Base-by-base conservation (phyloP, 2,329 filamentous ascomycete species). In the Neofusicoccum cordaticola region DNA sequence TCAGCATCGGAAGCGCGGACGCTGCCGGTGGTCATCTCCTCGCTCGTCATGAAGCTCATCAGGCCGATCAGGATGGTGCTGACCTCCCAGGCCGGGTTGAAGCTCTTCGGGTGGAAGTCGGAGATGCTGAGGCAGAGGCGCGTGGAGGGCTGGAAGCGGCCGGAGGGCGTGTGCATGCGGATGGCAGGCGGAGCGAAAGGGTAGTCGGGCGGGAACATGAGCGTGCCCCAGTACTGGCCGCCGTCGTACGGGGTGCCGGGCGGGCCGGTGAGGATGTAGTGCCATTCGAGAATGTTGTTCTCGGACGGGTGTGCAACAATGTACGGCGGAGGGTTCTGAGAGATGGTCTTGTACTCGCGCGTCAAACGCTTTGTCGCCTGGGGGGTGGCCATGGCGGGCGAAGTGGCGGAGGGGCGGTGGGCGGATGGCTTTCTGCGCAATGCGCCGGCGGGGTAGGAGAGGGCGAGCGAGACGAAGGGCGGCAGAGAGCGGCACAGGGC, bases 1-100 rank as follows among this genome's bases (percentile, higher is more conserved):
- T 98, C 93, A 3, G 85, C 82, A 57, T 91, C 86, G 0, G 87
- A 90, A 17, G 89, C 91, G 5, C 89, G 89, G 35, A 99, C 87
- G 35, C 90, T 93, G 2, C 95, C 95, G 0, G 95, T 98, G 0
- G 95, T 99, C 90, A 98, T 97, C 81, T 99, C 95, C 74, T 99
- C 94, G 69, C 91, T 92, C 2, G 94, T 98, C 95, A 99, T 99
- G 79, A 99, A 99, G 44, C 91, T 96, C 67, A 98, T 83, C 34
- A 99, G 85, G 9, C 95, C 95, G 63, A 96, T 96, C 15, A 99
- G 82, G 68, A 99, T 99, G 0, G 95, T 99, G 63, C 90, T 94
- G 7, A 99, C 95, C 74, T 97, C 94, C 95, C 95, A 99, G 0
- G 95, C 93, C 1, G 95, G 95, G 76, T 99, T 99, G 83, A 98